Base-by-base conservation (phyloP, 23 red algal species). In the Chondrus crispus region DNA sequence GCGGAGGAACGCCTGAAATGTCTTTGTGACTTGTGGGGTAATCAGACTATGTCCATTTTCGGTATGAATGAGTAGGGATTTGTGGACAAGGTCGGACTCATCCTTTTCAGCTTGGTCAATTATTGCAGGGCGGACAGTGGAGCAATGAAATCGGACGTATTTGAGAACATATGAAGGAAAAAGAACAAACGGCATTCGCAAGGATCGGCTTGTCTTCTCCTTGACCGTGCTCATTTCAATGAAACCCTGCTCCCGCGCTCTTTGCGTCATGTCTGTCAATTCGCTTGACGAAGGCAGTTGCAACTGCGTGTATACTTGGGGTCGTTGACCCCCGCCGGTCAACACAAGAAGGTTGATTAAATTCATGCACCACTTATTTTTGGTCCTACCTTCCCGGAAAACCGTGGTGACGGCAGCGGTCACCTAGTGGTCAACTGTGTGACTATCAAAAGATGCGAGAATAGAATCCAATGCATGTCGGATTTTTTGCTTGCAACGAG, bases 321-420 rank as follows among this genome's bases (percentile, higher is more conserved):
- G 80, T 3, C 80, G 80, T 32, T 84, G 51, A 3, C 80, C 80
- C 4, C 80, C 80, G 37, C 80, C 80, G 9, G 50, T 60, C 3
- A 84, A 22, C 50, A 35, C 80, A 62, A 84, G 36, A 3, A 84
- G 57, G 3, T 54, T 48, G 10, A 84, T 2, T 38, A 84, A 60
- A 30, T 84, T 84, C 10, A 84, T 2, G 32, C 50, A 62, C 80
- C 80, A 84, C 50, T 84, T 84, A 7, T 62, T n/a, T n/a, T n/a
- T n/a, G n/a, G n/a, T n/a, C n/a, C n/a, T n/a, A n/a, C n/a, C n/a
- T n/a, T n/a, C n/a, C n/a, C n/a, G n/a, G n/a, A n/a, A n/a, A n/a
- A n/a, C n/a, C n/a, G n/a, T n/a, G n/a, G n/a, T n/a, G n/a, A n/a
- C n/a, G n/a, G n/a, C n/a, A n/a, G n/a, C n/a, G n/a, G n/a, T n/a